Evolutionary conservation across 805 yeast genomes (phyloP).

Genomic region (Kazachstania taianensis): DNA sequence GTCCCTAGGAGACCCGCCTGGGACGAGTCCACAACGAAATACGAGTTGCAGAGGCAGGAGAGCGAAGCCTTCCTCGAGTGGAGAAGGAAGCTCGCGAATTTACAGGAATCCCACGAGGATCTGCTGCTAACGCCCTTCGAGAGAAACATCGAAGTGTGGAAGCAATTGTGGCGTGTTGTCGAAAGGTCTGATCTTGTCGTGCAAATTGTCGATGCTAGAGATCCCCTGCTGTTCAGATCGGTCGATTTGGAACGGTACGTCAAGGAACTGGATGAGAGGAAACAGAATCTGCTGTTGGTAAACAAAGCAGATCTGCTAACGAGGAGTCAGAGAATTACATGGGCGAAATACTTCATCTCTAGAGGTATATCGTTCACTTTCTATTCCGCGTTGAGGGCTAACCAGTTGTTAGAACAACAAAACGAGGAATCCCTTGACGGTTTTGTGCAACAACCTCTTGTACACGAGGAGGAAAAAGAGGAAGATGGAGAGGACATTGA

Average conservation of each 20-base stretch:
- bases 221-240: conserved; percentile 83
- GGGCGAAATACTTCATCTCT: conserved; percentile 77
- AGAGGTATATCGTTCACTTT: conserved; percentile 75
- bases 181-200: conserved; percentile 91
- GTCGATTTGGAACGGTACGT: conserved; percentile 81
- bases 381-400: conserved; percentile 84
- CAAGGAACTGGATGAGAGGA: conserved; percentile 59
- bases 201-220: conserved; percentile 96
- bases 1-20: conserved; percentile 93
- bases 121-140: conserved; percentile 90
- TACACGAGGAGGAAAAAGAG: conserved; percentile 26
- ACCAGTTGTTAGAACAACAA: conserved; percentile 60
- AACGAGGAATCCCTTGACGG: conserved; percentile 28
- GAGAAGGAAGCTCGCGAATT: conserved; percentile 80
- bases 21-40: conserved; percentile 60
- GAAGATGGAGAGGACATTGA: conserved; percentile 27
- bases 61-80: conserved; percentile 85
- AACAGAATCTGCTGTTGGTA: conserved; percentile 72
- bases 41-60: conserved; percentile 76
- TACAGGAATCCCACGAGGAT: conserved; percentile 73
- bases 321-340: conserved; percentile 60
- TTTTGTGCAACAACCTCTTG: conserved; percentile 7
- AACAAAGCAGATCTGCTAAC: conserved; percentile 89
- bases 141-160: conserved; percentile 95
- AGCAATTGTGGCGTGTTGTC: conserved; percentile 95